Evolutionary conservation across 208 protist species (phyloP).

Genomic region (Leishmania amazonensis): DNA sequence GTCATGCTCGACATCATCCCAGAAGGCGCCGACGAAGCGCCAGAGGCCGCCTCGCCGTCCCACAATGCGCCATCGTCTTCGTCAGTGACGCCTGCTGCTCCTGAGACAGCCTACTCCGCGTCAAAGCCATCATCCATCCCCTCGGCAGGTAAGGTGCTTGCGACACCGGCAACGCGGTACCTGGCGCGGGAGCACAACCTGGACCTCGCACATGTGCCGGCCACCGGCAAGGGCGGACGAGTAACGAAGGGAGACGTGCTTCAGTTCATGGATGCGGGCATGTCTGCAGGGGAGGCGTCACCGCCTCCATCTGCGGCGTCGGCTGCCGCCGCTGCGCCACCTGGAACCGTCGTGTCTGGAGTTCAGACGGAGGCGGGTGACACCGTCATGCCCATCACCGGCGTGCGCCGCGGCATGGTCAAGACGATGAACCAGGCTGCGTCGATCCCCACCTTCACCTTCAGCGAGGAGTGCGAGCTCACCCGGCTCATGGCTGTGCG

Average conservation of each 20-base stretch:
- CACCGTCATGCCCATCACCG: slow-evolving; percentile 43
- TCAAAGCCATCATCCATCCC: background rate
- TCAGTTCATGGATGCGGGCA: slow-evolving; percentile 10
- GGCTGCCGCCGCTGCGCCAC: background rate
- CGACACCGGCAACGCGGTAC: slow-evolving; percentile 91
- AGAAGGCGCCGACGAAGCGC: background rate
- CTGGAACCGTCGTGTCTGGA: background rate
- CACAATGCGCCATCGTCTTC: background rate
- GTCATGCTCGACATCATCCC: slow-evolving; percentile 88
- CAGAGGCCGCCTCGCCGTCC: background rate
- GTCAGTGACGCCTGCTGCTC: background rate
- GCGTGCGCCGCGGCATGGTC: slow-evolving; percentile 88
- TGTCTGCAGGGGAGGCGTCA: background rate
- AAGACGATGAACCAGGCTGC: slow-evolving; percentile 91
- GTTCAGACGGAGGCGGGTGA: slow-evolving; percentile 25
- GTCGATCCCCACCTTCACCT: slow-evolving; percentile 91
- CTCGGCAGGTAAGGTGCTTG: slow-evolving; percentile 56
- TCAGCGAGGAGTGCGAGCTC: slow-evolving; percentile 90
- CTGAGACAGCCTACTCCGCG: background rate
- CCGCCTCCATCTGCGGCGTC: background rate
- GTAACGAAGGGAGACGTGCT: slow-evolving; percentile 93
- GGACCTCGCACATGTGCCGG: slow-evolving; percentile 61
- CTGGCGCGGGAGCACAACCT: slow-evolving; percentile 86
- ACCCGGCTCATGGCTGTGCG: slow-evolving; percentile 70
- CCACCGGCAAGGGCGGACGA: slow-evolving; percentile 83